Percentiles rank a stretch among this genome's conserved stretches.
phyloP scores from a whole-genome alignment of 2,329 filamentous ascomycete species.

The Berkeleyomyces rouxiae region DNA sequence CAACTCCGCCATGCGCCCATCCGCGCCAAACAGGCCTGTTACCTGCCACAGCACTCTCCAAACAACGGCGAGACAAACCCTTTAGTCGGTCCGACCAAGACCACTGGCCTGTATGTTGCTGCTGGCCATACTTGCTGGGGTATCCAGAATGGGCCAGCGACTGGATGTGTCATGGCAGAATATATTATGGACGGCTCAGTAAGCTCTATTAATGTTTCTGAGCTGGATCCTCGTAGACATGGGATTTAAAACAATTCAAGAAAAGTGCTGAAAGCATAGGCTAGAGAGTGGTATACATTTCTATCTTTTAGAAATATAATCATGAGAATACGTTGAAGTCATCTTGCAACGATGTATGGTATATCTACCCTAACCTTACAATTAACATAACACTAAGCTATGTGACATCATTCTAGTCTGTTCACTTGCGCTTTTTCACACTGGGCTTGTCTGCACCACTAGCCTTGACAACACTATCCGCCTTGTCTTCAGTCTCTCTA shows the following conservation, averaged over 20 bases:
- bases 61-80: constrained; percentile 49
- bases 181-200: constrained; percentile 57
- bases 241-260: not conserved
- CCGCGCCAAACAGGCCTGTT: constrained; percentile 73
- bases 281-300: not conserved
- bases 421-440: constrained; percentile 27
- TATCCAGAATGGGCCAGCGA: constrained; percentile 87
- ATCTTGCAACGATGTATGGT: not conserved
- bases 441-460: constrained; percentile 34
- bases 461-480: constrained; percentile 25
- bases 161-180: constrained; percentile 66
- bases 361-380: not conserved
- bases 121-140: constrained; percentile 96
- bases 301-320: not conserved
- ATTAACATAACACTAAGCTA: not conserved
- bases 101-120: constrained; percentile 62
- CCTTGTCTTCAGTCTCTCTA: constrained; percentile 23
- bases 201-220: constrained; percentile 48
- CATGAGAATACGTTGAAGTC: not conserved
- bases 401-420: not conserved
- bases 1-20: constrained; percentile 52
- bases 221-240: constrained; percentile 50
- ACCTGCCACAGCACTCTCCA: constrained; percentile 61
- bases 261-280: not conserved
- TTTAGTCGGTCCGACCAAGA: constrained; percentile 58